Evolutionary conservation across 169 alveolate genomes (phyloP), one percentile per base, ranked within the genome.

Genomic region (Cryptosporidium ryanae): DNA sequence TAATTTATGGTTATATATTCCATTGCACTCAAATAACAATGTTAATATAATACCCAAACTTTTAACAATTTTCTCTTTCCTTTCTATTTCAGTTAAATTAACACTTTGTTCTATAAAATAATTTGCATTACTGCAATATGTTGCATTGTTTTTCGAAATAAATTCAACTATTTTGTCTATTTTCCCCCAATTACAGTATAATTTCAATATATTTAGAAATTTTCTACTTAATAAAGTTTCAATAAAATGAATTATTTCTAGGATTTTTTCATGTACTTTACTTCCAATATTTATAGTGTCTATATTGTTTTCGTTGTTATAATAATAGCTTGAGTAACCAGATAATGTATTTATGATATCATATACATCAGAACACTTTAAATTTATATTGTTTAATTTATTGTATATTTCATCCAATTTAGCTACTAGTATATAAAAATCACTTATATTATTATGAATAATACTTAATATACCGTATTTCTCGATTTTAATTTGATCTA

Each of bases 101-200:
- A 65, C 12, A 17, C 23, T 25, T 12, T 31, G 8, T 12, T 61
- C 49, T 5, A 31, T 8, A 17, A 43, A 18, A 38, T 15, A 17
- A 12, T 1, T 17, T n/a, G n/a, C 46, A 38, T 0, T 0, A 38
- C 3, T 38, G 8, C 46, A 6, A 38, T 38, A 38, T 10, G 25
- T 29, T 17, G 64, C 1, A 6, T 57, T 44, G 8, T 38, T 76
- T 6, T 55, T 76, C 25, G 52, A 43, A 4, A 59, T 8, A 2
- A 76, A 50, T 12, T 76, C 65, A 17, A 76, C 54, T 15, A 76
- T 76, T 59, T 76, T 76, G n/a, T 76, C 87, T 8, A 59, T 15
- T 43, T 61, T 49, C 1, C 87, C 87, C 87, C 87, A 76, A 59
- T 55, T 61, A 50, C 87, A 76, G 27, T 59, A 76, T 52, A 13